Base-by-base conservation (phyloP, 129 eudicot species). In the Escallonia herrerae region DNA sequence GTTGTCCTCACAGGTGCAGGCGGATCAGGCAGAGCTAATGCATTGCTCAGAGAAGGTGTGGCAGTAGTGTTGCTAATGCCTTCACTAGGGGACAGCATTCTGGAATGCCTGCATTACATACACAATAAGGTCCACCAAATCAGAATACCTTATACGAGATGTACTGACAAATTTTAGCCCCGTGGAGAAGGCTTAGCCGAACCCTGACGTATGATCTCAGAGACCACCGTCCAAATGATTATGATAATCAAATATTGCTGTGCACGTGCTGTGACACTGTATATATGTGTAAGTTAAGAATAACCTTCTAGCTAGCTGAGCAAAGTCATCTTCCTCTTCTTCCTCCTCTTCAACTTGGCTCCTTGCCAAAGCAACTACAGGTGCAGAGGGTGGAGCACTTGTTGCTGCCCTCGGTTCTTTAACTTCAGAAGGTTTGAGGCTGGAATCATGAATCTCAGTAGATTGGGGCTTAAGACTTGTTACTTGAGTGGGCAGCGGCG, bases 281-380 rank as follows among this genome's bases (percentile, higher is more conserved):
- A 22, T 22, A 22, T 22, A 53, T 7, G 11, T 43, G n/a, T 4
- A 47, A 43, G 64, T 44, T 5, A 64, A 44, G 47, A 66, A 60
- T 51, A 56, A 83, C 97, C 99, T 84, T 66, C 82, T 79, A 65
- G 93, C 87, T 37, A 84, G 58, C 56, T 45, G 74, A 5, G 95
- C 86, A 60, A 82, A 89, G 55, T 72, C 81, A n/a, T 72, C 83
- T 45, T 74, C 84, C 62, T 81, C 84, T 60, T 81, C 96, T 69
- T 93, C 95, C 2, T 82, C 81, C 69, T 81, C 91, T 51, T 69
- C 82, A 64, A 74, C 72, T 56, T 62, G 69, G 43, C 48, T 64
- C 70, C 40, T 62, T 61, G 59, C 7, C 40, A 40, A 76, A 45
- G 78, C 55, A 64, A 40, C 44, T 63, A 54, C 48, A 60, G 80